phyloP scores from a whole-genome alignment of 2,329 filamentous ascomycete species.

The Lasiodiplodia sp. region DNA sequence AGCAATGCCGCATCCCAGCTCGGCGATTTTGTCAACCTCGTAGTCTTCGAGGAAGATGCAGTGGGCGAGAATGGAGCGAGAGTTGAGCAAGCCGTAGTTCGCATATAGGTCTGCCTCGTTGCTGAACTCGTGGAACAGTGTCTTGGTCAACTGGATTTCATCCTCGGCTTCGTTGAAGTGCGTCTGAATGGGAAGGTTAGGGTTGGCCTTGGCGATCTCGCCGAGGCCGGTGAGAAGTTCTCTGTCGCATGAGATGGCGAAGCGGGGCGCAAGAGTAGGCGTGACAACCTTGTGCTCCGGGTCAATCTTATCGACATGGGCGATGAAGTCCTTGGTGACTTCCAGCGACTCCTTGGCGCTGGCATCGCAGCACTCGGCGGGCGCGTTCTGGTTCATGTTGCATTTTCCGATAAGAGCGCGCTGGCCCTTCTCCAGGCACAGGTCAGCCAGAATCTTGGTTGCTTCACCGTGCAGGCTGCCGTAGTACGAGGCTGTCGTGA shows the following conservation, averaged over 20 bases:
- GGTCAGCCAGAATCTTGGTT: conserved; percentile 64
- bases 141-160: conserved; percentile 63
- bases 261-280: conserved; percentile 53
- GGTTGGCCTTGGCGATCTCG: conserved; percentile 56
- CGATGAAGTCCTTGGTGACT: conserved; percentile 38
- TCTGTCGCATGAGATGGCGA: conserved; percentile 67
- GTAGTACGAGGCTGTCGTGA: conserved; percentile 70
- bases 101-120: conserved; percentile 69
- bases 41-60: conserved; percentile 68
- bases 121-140: conserved; percentile 63
- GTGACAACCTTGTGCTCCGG: conserved; percentile 36
- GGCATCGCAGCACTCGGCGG: conserved; percentile 41
- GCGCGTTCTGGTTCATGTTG: conserved; percentile 64
- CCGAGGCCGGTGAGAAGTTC: conserved; percentile 65
- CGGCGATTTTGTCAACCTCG: conserved; percentile 59
- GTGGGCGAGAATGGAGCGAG: conserved; percentile 69
- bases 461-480: conserved; percentile 64
- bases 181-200: conserved; percentile 66
- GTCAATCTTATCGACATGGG: conserved; percentile 35
- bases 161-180: conserved; percentile 72
- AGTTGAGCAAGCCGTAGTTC: conserved; percentile 61
- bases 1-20: conserved; percentile 64
- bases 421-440: conserved; percentile 62
- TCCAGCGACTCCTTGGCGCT: conserved; percentile 32
- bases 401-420: conserved; percentile 69